These are phyloP conservation scores for Vigna nakashimae DNA, from an alignment of 306 rosid species.

Conservation along the genomic window DNA sequence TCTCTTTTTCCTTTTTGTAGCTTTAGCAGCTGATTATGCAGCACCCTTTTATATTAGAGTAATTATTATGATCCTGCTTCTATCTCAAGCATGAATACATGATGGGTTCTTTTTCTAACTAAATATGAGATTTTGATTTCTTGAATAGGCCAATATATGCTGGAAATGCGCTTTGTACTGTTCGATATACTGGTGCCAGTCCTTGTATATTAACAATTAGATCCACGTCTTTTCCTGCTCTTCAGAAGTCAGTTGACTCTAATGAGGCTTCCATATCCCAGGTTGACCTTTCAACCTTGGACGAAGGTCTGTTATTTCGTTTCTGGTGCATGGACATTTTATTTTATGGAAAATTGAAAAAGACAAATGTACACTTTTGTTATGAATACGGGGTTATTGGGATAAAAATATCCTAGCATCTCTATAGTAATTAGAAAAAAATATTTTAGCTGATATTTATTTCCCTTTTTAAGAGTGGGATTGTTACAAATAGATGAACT, in stretches of 20 bases:
- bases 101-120: slow-evolving; percentile 25
- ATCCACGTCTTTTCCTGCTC: slow-evolving; percentile 80
- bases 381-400: too few relatives aligned
- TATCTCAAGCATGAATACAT: slow-evolving; percentile 24
- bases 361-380: slow-evolving; percentile 10
- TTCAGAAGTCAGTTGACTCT: slow-evolving; percentile 53
- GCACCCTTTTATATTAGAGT: slow-evolving; percentile 17
- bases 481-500: too few relatives aligned
- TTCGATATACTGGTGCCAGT: slow-evolving; percentile 73
- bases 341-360: slow-evolving; percentile 34
- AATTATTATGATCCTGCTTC: slow-evolving; percentile 30
- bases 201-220: slow-evolving; percentile 90
- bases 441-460: too few relatives aligned
- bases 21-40: slow-evolving; percentile 26
- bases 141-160: slow-evolving; percentile 93
- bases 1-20: not conserved
- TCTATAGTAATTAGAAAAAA: too few relatives aligned
- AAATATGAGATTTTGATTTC: slow-evolving; percentile 40
- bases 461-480: too few relatives aligned
- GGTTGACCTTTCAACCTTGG: slow-evolving; percentile 92
- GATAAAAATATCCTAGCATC: too few relatives aligned
- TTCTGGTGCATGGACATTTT: slow-evolving; percentile 38
- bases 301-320: slow-evolving; percentile 72
- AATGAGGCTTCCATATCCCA: slow-evolving; percentile 73
- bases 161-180: slow-evolving; percentile 91